Evolutionary conservation across 1,284 basidiomycete genomes (phyloP), one percentile per base, ranked within the genome.

Genomic region (Sanghuangporus weigelae): DNA sequence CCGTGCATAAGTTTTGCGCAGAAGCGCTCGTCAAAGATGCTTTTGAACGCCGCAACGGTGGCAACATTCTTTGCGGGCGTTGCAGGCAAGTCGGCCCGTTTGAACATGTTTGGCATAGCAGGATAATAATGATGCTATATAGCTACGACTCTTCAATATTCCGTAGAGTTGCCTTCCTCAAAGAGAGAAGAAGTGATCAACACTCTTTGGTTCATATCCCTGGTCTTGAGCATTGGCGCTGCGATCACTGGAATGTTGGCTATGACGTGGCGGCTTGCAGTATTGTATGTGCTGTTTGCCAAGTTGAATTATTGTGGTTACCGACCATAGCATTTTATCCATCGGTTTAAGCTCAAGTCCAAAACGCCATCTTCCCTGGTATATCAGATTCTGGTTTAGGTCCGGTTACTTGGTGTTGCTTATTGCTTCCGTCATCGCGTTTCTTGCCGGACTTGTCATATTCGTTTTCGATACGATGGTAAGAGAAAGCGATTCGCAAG

Each of bases 61-160:
- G 63, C 63, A 1, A 64, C 63, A 10, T 64, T 64, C 59, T 64
- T 64, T 38, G 63, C 63, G 19, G 63, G 63, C 6, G 63, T 64
- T 26, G 58, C 63, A 23, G 63, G 63, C 57, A 39, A 21, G 59
- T 38, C 19, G 12, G 11, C 4, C 14, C 42, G 21, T 10, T 14
- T 26, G 19, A 14, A 14, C 21, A 26, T 21, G 26, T 31, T 23
- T 11, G 21, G 6, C 8, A 44, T n/a, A 7, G 42, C 19, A 23
- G 8, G 19, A 8, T 51, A 51, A 51, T 58, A 5, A 50, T 7
- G 23, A 23, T 44, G 11, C 36, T 40, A 2, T 36, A 35, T 57
- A 64, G 63, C 63, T 16, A 60, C 59, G 23, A 64, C 63, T 0
- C 59, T 64, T 12, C 63, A 64, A n/a, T 64, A 61, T 39, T 64